A percentile compares a stretch with the other conserved stretches of the same genome.
phyloP scores from a whole-genome alignment of 1,139 yeast genomes.

The Kurtzmaniella quercitrusa region DNA sequence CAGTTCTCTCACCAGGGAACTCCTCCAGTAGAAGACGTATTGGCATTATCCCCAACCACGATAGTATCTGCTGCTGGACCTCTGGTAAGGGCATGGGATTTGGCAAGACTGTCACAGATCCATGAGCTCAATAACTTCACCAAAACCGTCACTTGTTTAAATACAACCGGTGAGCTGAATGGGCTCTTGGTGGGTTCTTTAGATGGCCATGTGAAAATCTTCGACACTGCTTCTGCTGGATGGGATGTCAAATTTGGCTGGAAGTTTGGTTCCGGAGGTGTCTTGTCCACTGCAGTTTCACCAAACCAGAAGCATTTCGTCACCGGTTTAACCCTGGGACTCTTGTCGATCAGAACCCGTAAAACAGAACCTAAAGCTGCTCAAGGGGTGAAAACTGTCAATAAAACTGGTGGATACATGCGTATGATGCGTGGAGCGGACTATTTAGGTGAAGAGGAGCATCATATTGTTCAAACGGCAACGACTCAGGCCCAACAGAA shows the following conservation, averaged over 20 bases:
- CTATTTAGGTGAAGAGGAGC: conserved; percentile 86
- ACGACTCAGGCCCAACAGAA: conserved; percentile 40
- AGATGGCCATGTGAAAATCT: conserved; percentile 95
- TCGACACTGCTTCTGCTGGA: conserved; percentile 66
- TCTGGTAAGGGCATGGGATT: conserved; percentile 85
- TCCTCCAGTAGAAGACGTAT: conserved; percentile 78
- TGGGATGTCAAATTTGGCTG: conserved; percentile 96
- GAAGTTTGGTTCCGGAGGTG: conserved; percentile 90
- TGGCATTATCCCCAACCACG: conserved; percentile 76
- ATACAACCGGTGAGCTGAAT: conserved; percentile 56
- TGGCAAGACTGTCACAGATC: conserved; percentile 66
- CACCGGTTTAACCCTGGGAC: conserved; percentile 90
- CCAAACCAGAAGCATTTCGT: conserved; percentile 73
- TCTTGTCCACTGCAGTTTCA: conserved; percentile 82
- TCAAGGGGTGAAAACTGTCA: conserved; percentile 42
- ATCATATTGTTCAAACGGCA: conserved; percentile 59
- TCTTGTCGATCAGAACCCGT: conserved; percentile 83
- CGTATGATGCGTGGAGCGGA: conserved; percentile 90
- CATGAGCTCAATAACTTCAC: conserved; percentile 76
- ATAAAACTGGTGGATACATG: conserved; percentile 51
- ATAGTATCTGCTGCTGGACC: conserved; percentile 87
- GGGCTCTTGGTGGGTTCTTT: conserved; percentile 89
- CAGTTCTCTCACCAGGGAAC: conserved; percentile 40
- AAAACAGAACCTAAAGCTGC: conserved; percentile 59
- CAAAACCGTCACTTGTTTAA: conserved; percentile 84